These are phyloP conservation scores for Pleurotus eryngii DNA, from an alignment of 768 basidiomycete species.

Conservation along the genomic window DNA sequence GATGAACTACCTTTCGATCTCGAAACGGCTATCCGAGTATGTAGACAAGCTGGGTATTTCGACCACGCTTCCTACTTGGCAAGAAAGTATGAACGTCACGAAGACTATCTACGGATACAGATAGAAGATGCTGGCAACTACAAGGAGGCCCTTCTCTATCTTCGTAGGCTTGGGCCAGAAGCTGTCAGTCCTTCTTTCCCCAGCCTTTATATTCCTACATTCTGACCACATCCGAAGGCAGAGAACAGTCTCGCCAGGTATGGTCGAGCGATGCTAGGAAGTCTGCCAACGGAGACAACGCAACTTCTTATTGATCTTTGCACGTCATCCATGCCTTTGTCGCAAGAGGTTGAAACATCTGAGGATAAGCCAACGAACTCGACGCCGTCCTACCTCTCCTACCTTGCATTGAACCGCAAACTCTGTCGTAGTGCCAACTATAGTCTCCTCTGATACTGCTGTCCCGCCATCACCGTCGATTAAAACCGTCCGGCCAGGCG, in stretches of 20 bases:
- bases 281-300: slow-evolving; percentile 85
- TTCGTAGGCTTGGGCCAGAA: slow-evolving; percentile 74
- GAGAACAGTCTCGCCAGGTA: slow-evolving; percentile 86
- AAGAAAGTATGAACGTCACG: slow-evolving; percentile 85
- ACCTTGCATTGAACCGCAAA: slow-evolving; percentile 71
- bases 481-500: slow-evolving; percentile 38
- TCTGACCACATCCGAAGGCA: slow-evolving; percentile 44
- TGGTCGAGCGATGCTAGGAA: slow-evolving; percentile 80
- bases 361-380: slow-evolving; percentile 25
- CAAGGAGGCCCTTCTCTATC: slow-evolving; percentile 75
- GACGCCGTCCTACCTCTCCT: slow-evolving; percentile 71
- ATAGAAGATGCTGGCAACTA: slow-evolving; percentile 90
- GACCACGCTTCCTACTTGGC: slow-evolving; percentile 94
- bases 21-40: slow-evolving; percentile 95
- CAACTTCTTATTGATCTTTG: slow-evolving; percentile 90
- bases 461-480: slow-evolving; percentile 44
- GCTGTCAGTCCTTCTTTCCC: slow-evolving; percentile 50
- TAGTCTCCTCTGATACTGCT: slow-evolving; percentile 32
- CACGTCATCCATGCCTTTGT: slow-evolving; percentile 56
- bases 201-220: background rate
- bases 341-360: slow-evolving; percentile 25
- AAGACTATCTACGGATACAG: slow-evolving; percentile 90
- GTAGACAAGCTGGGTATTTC: slow-evolving; percentile 94
- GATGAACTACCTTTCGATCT: slow-evolving; percentile 92
- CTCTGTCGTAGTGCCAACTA: slow-evolving; percentile 36